These are phyloP conservation scores for Colletotrichum sp. DNA, from an alignment of 2,329 filamentous ascomycete genomes.

Conservation along the genomic window DNA sequence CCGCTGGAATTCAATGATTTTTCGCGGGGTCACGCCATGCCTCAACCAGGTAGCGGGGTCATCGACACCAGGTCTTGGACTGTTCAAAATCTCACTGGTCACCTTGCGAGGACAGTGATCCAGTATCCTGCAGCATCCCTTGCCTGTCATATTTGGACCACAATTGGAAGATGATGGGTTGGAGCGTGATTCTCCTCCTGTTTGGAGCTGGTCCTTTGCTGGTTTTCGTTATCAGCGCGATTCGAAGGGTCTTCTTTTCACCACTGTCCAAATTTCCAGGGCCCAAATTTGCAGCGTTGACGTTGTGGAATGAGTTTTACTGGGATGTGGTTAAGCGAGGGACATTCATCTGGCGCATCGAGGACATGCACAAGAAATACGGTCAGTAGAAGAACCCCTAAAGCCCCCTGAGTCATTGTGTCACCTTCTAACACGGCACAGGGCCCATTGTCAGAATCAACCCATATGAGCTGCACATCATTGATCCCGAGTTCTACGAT, in stretches of 20 bases:
- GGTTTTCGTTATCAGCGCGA: neutral
- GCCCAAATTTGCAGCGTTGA: slow-evolving; percentile 33
- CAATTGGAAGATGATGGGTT: neutral
- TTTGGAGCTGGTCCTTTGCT: slow-evolving; percentile 1
- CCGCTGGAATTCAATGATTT: neutral
- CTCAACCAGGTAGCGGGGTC: neutral
- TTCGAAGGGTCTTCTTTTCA: neutral
- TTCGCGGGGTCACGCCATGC: neutral
- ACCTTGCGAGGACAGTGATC: neutral
- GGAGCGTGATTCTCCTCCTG: slow-evolving; percentile 14
- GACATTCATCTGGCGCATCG: slow-evolving; percentile 34
- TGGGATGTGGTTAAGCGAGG: slow-evolving; percentile 35
- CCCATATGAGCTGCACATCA: slow-evolving; percentile 31
- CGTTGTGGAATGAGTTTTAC: slow-evolving; percentile 36
- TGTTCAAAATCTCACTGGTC: neutral
- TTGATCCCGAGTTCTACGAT: slow-evolving; percentile 32
- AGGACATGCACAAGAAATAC: slow-evolving; percentile 36
- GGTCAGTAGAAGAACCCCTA: slow-evolving; percentile 23
- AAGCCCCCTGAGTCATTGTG: neutral
- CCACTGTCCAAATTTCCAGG: neutral
- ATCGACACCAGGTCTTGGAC: neutral
- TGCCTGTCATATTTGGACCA: neutral
- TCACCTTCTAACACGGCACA: neutral
- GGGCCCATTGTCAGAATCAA: slow-evolving; percentile 37
- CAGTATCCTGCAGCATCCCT: neutral